Percentiles rank a stretch among this genome's conserved stretches.
These are phyloP conservation scores for Dactylonectria estremocensis DNA, from an alignment of 2,329 filamentous ascomycete species.

Conservation along the genomic window DNA sequence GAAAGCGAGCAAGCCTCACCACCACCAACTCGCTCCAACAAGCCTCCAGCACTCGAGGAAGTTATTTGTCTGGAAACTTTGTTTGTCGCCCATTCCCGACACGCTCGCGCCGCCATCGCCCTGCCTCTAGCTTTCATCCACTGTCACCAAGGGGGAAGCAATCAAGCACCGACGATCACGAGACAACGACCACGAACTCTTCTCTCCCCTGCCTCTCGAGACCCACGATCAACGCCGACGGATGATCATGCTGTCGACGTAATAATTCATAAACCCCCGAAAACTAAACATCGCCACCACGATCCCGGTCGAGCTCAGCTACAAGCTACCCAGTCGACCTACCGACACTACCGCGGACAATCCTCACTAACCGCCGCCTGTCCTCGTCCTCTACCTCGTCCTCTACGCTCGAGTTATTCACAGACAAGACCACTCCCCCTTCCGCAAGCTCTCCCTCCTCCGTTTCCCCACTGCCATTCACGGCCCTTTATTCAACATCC, in stretches of 20 bases:
- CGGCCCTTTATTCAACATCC: conserved; percentile 30
- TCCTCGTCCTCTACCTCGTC: neutral
- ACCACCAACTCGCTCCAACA: conserved; percentile 23
- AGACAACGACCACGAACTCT: conserved; percentile 16
- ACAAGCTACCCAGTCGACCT: conserved; percentile 1
- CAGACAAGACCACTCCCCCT: neutral
- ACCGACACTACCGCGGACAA: neutral
- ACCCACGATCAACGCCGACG: conserved; percentile 7
- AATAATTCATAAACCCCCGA: conserved; percentile 8
- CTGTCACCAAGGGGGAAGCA: conserved; percentile 2
- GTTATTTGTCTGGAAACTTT: conserved; percentile 19
- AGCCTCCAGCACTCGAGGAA: neutral
- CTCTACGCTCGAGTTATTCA: neutral
- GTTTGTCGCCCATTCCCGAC: conserved; percentile 31
- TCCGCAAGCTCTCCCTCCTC: neutral
- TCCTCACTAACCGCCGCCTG: neutral
- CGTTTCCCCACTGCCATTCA: neutral
- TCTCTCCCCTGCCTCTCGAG: neutral
- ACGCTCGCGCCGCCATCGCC: conserved; percentile 13
- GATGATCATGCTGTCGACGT: conserved; percentile 26
- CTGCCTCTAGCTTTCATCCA: conserved; percentile 12
- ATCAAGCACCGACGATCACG: conserved; percentile 3
- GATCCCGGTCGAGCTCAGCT: neutral
- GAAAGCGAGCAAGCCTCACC: conserved; percentile 28
- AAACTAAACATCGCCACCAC: conserved; percentile 9